Evolutionary conservation across 2,329 filamentous ascomycete species (phyloP).

Genomic region (Hymenoscyphus albidus): DNA sequence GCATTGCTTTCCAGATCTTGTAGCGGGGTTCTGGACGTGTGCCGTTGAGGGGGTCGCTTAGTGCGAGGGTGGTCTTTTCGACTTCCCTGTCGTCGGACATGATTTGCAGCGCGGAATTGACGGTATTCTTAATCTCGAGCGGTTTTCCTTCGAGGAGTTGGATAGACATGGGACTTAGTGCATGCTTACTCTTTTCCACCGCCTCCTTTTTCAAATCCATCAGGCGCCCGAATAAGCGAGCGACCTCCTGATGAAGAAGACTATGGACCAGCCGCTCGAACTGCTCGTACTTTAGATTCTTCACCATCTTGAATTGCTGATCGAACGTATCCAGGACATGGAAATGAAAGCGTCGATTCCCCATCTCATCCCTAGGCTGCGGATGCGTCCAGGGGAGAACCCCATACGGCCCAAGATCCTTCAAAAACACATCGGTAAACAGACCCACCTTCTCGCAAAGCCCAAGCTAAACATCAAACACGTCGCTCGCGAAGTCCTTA

Average conservation of each 20-base stretch:
- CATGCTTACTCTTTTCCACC: background rate
- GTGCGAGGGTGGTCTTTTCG: slow-evolving; percentile 2
- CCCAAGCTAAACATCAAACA: slow-evolving; percentile 2
- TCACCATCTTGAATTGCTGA: background rate
- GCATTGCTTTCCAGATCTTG: slow-evolving; percentile 13
- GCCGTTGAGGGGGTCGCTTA: background rate
- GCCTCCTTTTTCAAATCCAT: slow-evolving; percentile 1
- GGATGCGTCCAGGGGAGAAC: background rate
- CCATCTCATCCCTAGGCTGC: slow-evolving; percentile 3
- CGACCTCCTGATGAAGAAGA: slow-evolving; percentile 3
- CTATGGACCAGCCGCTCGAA: slow-evolving; percentile 9
- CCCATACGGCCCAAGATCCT: background rate
- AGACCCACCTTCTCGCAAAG: background rate
- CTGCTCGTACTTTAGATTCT: slow-evolving; percentile 6
- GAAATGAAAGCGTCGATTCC: background rate
- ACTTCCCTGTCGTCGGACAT: slow-evolving; percentile 8
- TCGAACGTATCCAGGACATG: background rate
- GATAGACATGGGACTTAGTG: background rate
- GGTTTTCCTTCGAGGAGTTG: background rate
- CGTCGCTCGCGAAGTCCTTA: background rate
- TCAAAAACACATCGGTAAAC: background rate
- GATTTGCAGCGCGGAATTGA: background rate
- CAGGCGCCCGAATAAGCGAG: slow-evolving; percentile 5
- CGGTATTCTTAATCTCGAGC: background rate
- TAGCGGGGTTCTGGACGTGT: slow-evolving; percentile 1